These are phyloP conservation scores for Thermothielavioides terrestris DNA, from an alignment of 495 filamentous ascomycete species.

Conservation along the genomic window DNA sequence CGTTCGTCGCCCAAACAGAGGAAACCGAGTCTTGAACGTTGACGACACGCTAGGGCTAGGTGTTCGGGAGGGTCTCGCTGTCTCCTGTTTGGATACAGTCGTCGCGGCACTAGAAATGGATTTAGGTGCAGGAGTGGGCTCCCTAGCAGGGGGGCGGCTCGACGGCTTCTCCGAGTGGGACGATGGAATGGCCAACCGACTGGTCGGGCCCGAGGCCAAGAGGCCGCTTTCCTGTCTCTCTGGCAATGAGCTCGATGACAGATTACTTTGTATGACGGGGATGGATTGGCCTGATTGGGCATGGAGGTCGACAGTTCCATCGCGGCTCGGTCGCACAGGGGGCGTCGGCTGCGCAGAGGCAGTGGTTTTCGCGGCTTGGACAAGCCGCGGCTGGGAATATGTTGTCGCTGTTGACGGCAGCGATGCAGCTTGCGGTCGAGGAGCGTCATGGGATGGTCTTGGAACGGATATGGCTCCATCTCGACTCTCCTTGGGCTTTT, in stretches of 20 bases:
- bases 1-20: constrained; percentile 65
- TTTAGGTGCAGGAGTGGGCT: constrained; percentile 32
- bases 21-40: constrained; percentile 51
- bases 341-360: constrained; percentile 30
- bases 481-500: constrained; percentile 41
- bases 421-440: constrained; percentile 24
- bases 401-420: constrained; percentile 25
- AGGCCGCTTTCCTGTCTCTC: constrained; percentile 37
- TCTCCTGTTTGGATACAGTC: constrained; percentile 23
- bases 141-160: constrained; percentile 27
- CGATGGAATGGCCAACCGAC: constrained; percentile 24
- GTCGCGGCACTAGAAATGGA: constrained; percentile 13
- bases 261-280: constrained; percentile 71
- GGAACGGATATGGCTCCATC: constrained; percentile 25
- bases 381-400: constrained; percentile 23
- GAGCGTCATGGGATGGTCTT: constrained; percentile 23
- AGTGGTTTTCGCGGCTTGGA: constrained; percentile 18
- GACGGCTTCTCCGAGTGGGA: constrained; percentile 20
- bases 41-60: constrained; percentile 41
- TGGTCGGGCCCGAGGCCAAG: constrained; percentile 24
- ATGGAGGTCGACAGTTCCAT: constrained; percentile 61
- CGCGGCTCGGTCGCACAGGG: constrained; percentile 66
- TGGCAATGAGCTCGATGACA: constrained; percentile 43
- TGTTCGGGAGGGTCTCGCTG: constrained; percentile 29
- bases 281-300: constrained; percentile 49